Evolutionary conservation across 495 filamentous ascomycete species (phyloP).

Genomic region (Hypomontagnella monticulosa): DNA sequence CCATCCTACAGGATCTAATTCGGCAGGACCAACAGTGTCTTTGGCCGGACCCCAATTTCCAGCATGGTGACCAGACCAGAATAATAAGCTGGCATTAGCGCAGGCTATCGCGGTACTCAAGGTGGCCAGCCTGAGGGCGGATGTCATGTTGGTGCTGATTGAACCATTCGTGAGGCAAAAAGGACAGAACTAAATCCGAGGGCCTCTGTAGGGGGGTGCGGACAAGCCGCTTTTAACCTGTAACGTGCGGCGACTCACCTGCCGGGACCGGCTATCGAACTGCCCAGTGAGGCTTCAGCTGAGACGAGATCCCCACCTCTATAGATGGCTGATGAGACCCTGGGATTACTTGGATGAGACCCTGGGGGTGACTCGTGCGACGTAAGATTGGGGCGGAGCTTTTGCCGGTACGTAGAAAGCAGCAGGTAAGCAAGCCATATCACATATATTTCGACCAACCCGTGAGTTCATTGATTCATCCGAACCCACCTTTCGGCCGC

Average conservation of each 20-base stretch:
- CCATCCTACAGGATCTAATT: slow-evolving; percentile 43
- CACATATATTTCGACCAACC: slow-evolving; percentile 20
- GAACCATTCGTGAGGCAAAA: slow-evolving; percentile 39
- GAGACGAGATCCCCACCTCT: slow-evolving; percentile 40
- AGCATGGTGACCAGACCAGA: slow-evolving; percentile 25
- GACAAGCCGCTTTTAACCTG: slow-evolving; percentile 40
- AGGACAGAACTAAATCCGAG: slow-evolving; percentile 24
- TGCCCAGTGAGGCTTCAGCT: slow-evolving; percentile 45
- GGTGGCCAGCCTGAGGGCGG: slow-evolving; percentile 45
- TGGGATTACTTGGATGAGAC: slow-evolving; percentile 42
- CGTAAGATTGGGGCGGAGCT: slow-evolving; percentile 39
- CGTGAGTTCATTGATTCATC: slow-evolving; percentile 17
- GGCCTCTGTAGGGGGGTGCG: slow-evolving; percentile 21
- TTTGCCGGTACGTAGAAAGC: slow-evolving; percentile 13
- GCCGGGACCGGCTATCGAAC: slow-evolving; percentile 41
- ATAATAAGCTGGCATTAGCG: slow-evolving; percentile 39
- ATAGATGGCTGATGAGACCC: slow-evolving; percentile 42
- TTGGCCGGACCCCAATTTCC: slow-evolving; percentile 45
- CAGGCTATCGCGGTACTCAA: slow-evolving; percentile 44
- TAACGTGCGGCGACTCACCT: slow-evolving; percentile 35
- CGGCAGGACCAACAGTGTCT: slow-evolving; percentile 21
- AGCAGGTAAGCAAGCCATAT: slow-evolving; percentile 39
- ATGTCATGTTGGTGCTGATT: slow-evolving; percentile 42
- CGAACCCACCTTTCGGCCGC: slow-evolving; percentile 17
- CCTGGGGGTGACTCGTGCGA: slow-evolving; percentile 32